Percentiles rank a stretch among this genome's conserved stretches.
These are phyloP conservation scores for Hypoxylon crocopeplum DNA, from an alignment of 495 filamentous ascomycete genomes.

Conservation along the genomic window DNA sequence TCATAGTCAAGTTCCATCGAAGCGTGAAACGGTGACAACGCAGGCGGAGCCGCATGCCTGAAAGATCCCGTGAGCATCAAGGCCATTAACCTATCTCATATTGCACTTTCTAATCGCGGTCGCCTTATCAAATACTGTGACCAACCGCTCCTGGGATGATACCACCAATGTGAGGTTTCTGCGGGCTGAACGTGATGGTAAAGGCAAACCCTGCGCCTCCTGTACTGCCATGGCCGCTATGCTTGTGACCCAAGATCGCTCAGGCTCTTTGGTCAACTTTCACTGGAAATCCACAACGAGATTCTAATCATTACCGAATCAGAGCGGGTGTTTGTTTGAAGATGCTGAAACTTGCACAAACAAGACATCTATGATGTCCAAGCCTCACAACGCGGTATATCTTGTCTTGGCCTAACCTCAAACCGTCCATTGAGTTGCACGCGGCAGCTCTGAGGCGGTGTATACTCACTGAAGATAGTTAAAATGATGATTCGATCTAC, in stretches of 20 bases:
- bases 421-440: background rate
- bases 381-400: conserved; percentile 13
- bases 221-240: conserved; percentile 14
- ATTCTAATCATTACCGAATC: conserved; percentile 3
- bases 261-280: conserved; percentile 1
- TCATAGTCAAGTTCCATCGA: background rate
- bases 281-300: background rate
- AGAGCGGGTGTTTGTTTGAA: background rate
- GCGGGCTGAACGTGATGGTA: conserved; percentile 2
- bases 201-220: conserved; percentile 15
- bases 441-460: conserved; percentile 4
- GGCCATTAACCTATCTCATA: background rate
- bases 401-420: background rate
- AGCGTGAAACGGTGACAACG: conserved; percentile 5
- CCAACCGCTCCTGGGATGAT: background rate
- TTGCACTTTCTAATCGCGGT: conserved; percentile 10
- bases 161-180: background rate
- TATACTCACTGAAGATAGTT: conserved; percentile 2
- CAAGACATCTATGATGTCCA: conserved; percentile 5
- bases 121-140: background rate
- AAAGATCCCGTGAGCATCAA: conserved; percentile 25
- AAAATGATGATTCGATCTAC: background rate
- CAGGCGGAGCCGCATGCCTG: conserved; percentile 18
- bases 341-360: conserved; percentile 11
- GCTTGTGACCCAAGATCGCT: background rate